Evolutionary conservation across 768 basidiomycete genomes (phyloP), one percentile per base, ranked within the genome.

Genomic region (Boletus tomentosulus): DNA sequence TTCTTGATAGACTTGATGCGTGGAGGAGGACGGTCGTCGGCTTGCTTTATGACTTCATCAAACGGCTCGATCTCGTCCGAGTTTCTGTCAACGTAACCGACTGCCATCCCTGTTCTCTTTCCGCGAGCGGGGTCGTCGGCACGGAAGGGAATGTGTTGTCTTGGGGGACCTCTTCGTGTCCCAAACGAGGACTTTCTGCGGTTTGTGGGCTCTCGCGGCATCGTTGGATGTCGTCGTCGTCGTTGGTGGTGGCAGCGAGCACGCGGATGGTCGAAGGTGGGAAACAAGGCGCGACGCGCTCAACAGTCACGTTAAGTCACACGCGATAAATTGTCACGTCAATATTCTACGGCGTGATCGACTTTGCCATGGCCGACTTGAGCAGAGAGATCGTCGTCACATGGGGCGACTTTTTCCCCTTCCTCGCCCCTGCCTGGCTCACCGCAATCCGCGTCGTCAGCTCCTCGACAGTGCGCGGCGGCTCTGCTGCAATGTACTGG

Each of bases 31-130:
- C 81, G 75, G 46, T 78, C 78, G 70, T 87, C 86, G 2, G 79
- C 86, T 62, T 87, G 86, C 48, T 78, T 77, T 44, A 91, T 77
- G 49, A 92, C 66, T 62, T 89, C 79, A 51, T 86, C 87, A 66
- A 91, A 91, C 0, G 83, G 85, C 66, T 92, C 89, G 65, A 91
- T 90, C 28, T 87, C 89, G 68, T 90, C 89, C 25, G 87, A 87
- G 65, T 81, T 82, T 59, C 82, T 83, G 56, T 86, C 82, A 52
- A 90, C 81, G 62, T 81, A 79, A 37, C 72, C 78, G 13, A 91
- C 83, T 0, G 81, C 76, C 50, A 89, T 77, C 5, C 89, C 89
- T 0, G 89, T 92, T 66, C 83, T 87, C 78, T 88, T 90, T 16
- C 89, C 89, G 51, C 85, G 86, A 47, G 80, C 80, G 11, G 83